phyloP scores from a whole-genome alignment of 495 filamentous ascomycete genomes.

The Physcia stellaris region DNA sequence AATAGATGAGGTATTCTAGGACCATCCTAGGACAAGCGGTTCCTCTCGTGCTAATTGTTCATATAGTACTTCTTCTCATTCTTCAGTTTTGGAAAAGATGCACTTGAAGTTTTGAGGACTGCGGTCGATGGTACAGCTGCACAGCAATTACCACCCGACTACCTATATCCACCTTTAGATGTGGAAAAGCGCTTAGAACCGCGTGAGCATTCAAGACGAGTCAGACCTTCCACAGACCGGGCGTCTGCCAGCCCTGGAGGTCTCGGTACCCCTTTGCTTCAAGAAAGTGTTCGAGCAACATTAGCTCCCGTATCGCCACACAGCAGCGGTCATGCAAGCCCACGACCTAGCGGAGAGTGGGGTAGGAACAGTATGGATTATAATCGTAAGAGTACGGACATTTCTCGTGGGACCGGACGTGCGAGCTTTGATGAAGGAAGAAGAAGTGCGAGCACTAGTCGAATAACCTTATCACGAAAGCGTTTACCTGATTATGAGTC shows the following conservation, averaged over 20 bases:
- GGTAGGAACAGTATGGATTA: conserved; percentile 11
- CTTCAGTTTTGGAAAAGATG: conserved; percentile 76
- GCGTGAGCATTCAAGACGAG: conserved; percentile 12
- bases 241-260: conserved; percentile 21
- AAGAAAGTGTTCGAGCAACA: conserved; percentile 52
- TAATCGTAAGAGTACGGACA: conserved; percentile 16
- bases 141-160: conserved; percentile 28
- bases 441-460: conserved; percentile 45
- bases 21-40: neutral
- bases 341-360: conserved; percentile 30
- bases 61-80: conserved; percentile 92
- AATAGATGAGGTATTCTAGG: conserved; percentile 66
- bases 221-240: conserved; percentile 16
- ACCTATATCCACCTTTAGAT: conserved; percentile 12
- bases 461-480: conserved; percentile 30
- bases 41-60: conserved; percentile 7
- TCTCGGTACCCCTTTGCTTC: conserved; percentile 33
- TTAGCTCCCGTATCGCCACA: conserved; percentile 37
- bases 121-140: conserved; percentile 54
- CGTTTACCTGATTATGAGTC: conserved; percentile 23
- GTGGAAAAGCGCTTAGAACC: conserved; percentile 8
- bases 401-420: conserved; percentile 19
- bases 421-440: conserved; percentile 36
- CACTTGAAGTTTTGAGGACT: conserved; percentile 61
- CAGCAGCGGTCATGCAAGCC: conserved; percentile 23